These are phyloP conservation scores for Penicillium crustosum DNA, from an alignment of 2,329 filamentous ascomycete species.

Conservation along the genomic window DNA sequence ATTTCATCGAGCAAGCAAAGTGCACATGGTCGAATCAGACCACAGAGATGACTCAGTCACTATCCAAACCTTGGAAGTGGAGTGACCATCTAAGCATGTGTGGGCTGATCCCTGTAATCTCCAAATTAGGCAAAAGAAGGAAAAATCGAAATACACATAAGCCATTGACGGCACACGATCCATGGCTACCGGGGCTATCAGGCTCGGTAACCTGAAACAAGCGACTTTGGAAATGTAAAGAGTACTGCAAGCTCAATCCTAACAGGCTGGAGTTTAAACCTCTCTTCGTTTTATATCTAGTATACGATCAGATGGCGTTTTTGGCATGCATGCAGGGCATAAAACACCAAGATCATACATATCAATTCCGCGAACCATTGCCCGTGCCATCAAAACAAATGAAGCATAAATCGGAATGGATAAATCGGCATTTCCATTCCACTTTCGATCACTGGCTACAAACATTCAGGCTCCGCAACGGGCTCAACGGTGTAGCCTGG, in stretches of 20 bases:
- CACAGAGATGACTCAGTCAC: conserved; percentile 2
- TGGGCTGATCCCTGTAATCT: conserved; percentile 26
- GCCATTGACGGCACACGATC: not conserved
- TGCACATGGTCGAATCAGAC: conserved; percentile 17
- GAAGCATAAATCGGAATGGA: not conserved
- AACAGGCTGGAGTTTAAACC: not conserved
- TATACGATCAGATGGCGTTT: conserved; percentile 12
- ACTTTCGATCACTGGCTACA: not conserved
- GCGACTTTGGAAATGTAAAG: conserved; percentile 5
- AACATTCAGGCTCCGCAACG: conserved; percentile 15
- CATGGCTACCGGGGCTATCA: not conserved
- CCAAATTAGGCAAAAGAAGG: conserved; percentile 2
- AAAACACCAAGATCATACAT: not conserved
- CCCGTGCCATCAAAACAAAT: not conserved
- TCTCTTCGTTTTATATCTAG: not conserved
- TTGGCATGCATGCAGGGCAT: not conserved
- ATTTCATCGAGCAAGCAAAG: not conserved
- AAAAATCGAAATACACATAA: not conserved
- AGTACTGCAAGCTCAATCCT: not conserved
- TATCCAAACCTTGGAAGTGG: not conserved
- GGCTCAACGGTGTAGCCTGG: conserved; percentile 17
- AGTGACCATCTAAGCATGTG: conserved; percentile 11
- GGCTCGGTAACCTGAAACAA: conserved; percentile 14
- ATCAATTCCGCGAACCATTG: not conserved
- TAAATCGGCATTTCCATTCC: not conserved